Evolutionary conservation across 164 flowering plant species (phyloP), one percentile per base, ranked within the genome.

Genomic region (Warburgia ugandensis): DNA sequence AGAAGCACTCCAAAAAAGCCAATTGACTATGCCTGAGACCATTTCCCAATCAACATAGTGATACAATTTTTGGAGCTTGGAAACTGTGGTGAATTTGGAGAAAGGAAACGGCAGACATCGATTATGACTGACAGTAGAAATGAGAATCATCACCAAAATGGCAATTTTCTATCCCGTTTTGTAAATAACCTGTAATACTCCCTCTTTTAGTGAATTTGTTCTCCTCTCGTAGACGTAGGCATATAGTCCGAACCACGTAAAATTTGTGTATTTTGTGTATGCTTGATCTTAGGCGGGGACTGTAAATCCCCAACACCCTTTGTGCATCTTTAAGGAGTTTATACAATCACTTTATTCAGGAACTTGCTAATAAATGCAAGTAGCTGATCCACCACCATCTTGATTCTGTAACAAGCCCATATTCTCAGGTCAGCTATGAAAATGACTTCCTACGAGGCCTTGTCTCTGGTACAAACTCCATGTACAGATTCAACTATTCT

Each of bases 381-480:
- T 83, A 86, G 63, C 69, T 89, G 14, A 83, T 83, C 49, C 67
- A 86, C 3, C 92, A 89, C 70, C 99, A 86, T 64, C 94, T 89
- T 64, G 97, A 94, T 69, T 94, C 97, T 45, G 92, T 81, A 32
- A 89, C 97, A 50, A 94, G 99, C 64, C 92, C 99, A 57, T 94
- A 89, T 55, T 86, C 95, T 50, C 84, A 69, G 59, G 83, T 77
- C 29, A 86, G 92, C 67, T 86, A 80, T 56, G 95, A 77, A 50
- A 71, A 54, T 48, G 80, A 84, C 32, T 55, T 58, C 45, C 59
- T 60, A 10, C 76, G 73, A 44, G 70, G 74, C 60, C 69, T 65
- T 43, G 72, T 68, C 50, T 58, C 76, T 2, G 48, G 58, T 45
- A 43, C 66, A 35, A 44, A 62, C 43, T 56, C 73, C 28, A 37